Evolutionary conservation across 495 filamentous ascomycete species (phyloP), one percentile per base, ranked within the genome.

Genomic region (Staphylotrichum longicolle): DNA sequence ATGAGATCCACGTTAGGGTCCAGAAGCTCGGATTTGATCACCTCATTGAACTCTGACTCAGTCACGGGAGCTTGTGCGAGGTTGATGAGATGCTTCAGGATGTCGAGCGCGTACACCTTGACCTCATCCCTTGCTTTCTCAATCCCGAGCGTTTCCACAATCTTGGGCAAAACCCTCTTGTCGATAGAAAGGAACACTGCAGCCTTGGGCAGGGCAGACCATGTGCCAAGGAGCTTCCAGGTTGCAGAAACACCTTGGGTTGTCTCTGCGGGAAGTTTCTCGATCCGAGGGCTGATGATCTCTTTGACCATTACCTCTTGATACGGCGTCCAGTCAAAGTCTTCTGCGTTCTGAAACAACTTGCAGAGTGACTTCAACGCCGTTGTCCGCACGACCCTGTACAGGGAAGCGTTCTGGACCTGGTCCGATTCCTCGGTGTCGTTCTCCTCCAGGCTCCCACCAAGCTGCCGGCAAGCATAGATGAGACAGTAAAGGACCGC

Each of bases 61-160:
- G 65, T 59, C 71, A 83, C 79, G 52, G 70, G 74, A 68, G 77
- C 75, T 78, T 70, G 66, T 5, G 85, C 80, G 40, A 88, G 72
- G 7, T 75, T 70, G 50, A 90, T 77, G 53, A 96, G 79, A 39
- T 78, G 83, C 59, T 81, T 78, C 41, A 98, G 66, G 47, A 96
- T 86, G 12, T 88, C 82, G 27, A 98, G 75, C 1, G 92, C 83
- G 69, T 89, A 96, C 0, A 88, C 69, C 64, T 93, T 93, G 62
- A 98, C 93, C 58, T 92, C 87, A 63, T 96, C 91, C 69, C 92
- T 95, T 7, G 88, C 85, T 42, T 89, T 93, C 46, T 85, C 83
- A 5, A 89, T 80, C 2, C 78, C 80, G 12, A 98, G 73, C 66
- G 86, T 89, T 61, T 90, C 86, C 44, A 90, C 80, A 46, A 96